Percentiles rank a stretch among this genome's conserved stretches.
phyloP scores from a whole-genome alignment of 164 flowering plant species.

The Magnolia sinica region DNA sequence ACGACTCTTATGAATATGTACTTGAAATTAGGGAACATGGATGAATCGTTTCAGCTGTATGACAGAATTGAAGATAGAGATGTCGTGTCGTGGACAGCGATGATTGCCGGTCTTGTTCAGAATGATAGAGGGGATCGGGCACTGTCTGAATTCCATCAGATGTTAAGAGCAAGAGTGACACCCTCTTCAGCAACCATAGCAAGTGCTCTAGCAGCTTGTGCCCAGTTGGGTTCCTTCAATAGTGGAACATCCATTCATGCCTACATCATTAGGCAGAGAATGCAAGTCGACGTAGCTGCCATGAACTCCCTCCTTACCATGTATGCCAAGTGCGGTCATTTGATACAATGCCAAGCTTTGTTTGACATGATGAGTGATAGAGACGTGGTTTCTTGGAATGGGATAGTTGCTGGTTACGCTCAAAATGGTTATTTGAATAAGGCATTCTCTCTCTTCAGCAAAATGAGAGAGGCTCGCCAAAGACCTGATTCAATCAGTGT shows the following conservation, averaged over 20 bases:
- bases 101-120: constrained; percentile 79
- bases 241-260: constrained; percentile 66
- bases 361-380: constrained; percentile 51
- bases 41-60: constrained; percentile 44
- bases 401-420: constrained; percentile 57
- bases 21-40: constrained; percentile 39
- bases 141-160: constrained; percentile 39
- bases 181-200: constrained; percentile 66
- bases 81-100: constrained; percentile 61
- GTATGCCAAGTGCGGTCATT: constrained; percentile 67
- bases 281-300: constrained; percentile 43
- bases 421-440: constrained; percentile 48
- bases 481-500: constrained; percentile 64
- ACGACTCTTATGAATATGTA: constrained; percentile 68
- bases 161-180: constrained; percentile 39
- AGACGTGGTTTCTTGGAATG: constrained; percentile 85
- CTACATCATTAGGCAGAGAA: constrained; percentile 47
- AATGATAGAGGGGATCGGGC: constrained; percentile 54
- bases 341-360: constrained; percentile 44
- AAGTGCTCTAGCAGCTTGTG: constrained; percentile 73
- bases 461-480: constrained; percentile 47
- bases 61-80: constrained; percentile 43
- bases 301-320: constrained; percentile 71
- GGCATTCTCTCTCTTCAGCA: constrained; percentile 48
- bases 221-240: constrained; percentile 44